phyloP scores from a whole-genome alignment of 1,139 yeast genomes.

The Scheffersomyces insectosa region DNA sequence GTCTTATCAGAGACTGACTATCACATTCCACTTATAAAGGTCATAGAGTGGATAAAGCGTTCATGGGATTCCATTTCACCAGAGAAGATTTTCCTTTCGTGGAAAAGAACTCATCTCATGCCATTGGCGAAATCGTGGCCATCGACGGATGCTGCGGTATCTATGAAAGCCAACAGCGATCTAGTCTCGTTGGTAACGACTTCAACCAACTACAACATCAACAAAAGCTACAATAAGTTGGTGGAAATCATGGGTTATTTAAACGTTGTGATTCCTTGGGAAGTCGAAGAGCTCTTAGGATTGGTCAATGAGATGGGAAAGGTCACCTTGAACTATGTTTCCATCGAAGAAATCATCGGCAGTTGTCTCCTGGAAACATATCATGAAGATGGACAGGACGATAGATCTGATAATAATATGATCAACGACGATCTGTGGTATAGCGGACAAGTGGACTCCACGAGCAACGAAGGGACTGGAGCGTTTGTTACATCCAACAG shows the following conservation, averaged over 20 bases:
- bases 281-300: conserved; percentile 54
- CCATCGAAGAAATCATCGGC: conserved; percentile 65
- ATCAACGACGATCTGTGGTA: conserved; percentile 1
- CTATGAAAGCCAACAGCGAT: conserved; percentile 7
- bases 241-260: conserved; percentile 42
- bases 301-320: conserved; percentile 59
- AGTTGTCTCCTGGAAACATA: conserved; percentile 53
- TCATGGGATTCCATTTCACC: conserved; percentile 56
- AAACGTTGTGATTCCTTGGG: conserved; percentile 59
- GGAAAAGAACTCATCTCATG: conserved; percentile 39
- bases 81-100: conserved; percentile 49
- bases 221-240: conserved; percentile 37
- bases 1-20: conserved; percentile 40
- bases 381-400: conserved; percentile 4
- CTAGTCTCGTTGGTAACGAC: conserved; percentile 10
- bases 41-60: conserved; percentile 56
- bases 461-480: background rate
- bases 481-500: background rate
- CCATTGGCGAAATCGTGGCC: conserved; percentile 25
- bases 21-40: conserved; percentile 51
- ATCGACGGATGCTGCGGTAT: conserved; percentile 11
- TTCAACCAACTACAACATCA: conserved; percentile 17
- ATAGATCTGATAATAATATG: background rate
- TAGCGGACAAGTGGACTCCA: background rate
- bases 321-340: conserved; percentile 53